Conservation (phyloP, 1,284 basidiomycete genomes). For the Ustilago lituana region DNA sequence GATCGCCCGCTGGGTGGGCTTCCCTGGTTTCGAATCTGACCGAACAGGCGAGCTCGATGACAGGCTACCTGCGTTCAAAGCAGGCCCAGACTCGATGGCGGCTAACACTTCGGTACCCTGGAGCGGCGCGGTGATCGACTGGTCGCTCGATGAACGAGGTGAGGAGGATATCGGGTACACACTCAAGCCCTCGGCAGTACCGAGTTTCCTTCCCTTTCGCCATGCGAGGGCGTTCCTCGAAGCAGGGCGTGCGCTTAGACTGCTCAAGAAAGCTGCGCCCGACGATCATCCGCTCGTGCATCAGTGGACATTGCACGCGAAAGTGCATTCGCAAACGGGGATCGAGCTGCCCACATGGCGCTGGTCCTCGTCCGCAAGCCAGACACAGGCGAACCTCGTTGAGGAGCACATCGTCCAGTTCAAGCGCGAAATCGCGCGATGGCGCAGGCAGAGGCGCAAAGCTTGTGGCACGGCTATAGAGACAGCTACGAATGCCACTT, state of each 20-base stretch:
- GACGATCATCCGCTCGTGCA: conserved; percentile 49
- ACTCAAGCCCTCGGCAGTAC: conserved; percentile 47
- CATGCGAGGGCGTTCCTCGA: conserved; percentile 49
- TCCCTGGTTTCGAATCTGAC: conserved; percentile 40
- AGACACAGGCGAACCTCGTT: conserved; percentile 10
- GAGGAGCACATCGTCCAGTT: conserved; percentile 28
- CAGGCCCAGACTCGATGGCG: not conserved
- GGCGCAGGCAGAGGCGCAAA: conserved; percentile 33
- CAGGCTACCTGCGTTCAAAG: conserved; percentile 4
- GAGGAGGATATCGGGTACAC: conserved; percentile 55
- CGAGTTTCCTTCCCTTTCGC: conserved; percentile 40
- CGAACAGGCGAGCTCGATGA: conserved; percentile 40
- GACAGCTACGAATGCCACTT: not conserved
- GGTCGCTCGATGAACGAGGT: conserved; percentile 50
- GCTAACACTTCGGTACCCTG: conserved; percentile 31
- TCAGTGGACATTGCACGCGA: conserved; percentile 22
- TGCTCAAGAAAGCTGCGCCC: conserved; percentile 53
- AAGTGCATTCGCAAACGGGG: not conserved
- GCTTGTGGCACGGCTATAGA: not conserved
- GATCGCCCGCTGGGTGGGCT: conserved; percentile 52
- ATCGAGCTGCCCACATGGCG: conserved; percentile 45
- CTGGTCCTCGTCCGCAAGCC: conserved; percentile 18
- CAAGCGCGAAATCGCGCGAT: conserved; percentile 34
- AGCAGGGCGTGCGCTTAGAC: conserved; percentile 47
- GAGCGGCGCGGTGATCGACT: conserved; percentile 50